These are phyloP conservation scores for Nepenthes alata DNA, from an alignment of 179 eudicot species.

Conservation along the genomic window DNA sequence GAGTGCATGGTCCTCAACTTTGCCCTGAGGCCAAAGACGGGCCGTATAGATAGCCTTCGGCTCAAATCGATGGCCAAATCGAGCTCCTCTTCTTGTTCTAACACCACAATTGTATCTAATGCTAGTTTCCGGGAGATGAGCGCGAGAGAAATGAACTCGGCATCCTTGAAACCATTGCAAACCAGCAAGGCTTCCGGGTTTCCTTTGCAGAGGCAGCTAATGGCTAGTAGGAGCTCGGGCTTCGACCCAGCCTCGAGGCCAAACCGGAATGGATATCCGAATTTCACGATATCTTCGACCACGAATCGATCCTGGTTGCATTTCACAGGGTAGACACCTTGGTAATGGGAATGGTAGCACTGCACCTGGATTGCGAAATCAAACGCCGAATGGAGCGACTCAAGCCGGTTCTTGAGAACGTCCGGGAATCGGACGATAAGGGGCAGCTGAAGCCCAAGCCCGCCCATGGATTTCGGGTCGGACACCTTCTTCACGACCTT, in stretches of 20 bases:
- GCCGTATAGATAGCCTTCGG: conserved; percentile 37
- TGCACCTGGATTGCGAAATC: conserved; percentile 40
- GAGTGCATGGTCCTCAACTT: conserved; percentile 82
- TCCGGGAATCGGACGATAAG: conserved; percentile 74
- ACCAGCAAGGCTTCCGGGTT: conserved; percentile 54
- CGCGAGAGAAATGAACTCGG: conserved; percentile 66
- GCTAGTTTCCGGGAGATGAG: conserved; percentile 51
- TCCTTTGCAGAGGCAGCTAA: conserved; percentile 71
- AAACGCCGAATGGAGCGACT: conserved; percentile 59
- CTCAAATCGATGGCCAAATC: conserved; percentile 63
- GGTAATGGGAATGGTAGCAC: conserved; percentile 62
- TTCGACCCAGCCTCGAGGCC: conserved; percentile 94
- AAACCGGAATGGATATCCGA: conserved; percentile 60
- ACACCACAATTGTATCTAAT: conserved; percentile 68
- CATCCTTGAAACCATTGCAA: conserved; percentile 87
- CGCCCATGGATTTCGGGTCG: conserved; percentile 44
- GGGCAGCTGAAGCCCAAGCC: conserved; percentile 63
- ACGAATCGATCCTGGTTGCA: conserved; percentile 78
- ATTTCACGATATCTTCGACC: conserved; percentile 75
- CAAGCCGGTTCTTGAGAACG: conserved; percentile 60
- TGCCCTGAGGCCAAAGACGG: conserved; percentile 71
- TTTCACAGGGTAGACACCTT: conserved; percentile 90
- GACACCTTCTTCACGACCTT: conserved; percentile 78
- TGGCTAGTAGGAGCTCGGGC: conserved; percentile 76
- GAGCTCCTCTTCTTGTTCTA: conserved; percentile 78